A percentile compares a stretch with the other conserved stretches of the same genome.
Conservation (phyloP, 2,329 filamentous ascomycete genomes). For the Amesomyces nigricolor region DNA sequence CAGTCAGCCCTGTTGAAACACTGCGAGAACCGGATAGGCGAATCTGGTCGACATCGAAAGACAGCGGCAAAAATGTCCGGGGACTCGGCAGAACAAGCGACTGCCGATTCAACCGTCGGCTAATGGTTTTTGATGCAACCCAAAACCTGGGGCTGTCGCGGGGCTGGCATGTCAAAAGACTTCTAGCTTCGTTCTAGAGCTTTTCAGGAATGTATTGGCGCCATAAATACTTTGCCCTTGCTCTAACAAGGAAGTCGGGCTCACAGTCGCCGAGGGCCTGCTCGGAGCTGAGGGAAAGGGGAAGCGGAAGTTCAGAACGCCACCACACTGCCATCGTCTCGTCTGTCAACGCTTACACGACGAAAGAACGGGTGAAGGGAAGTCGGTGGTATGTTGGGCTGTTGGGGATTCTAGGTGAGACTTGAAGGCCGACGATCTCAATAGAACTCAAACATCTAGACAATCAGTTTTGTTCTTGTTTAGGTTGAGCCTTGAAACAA, state of each 20-base stretch:
- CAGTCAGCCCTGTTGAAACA: conserved; percentile 5
- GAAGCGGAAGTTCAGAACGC: background rate
- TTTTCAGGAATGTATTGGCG: background rate
- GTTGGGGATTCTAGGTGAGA: too few relatives aligned
- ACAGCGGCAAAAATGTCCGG: conserved; percentile 11
- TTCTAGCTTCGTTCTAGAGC: background rate
- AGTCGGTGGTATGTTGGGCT: background rate
- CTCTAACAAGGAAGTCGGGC: conserved; percentile 6
- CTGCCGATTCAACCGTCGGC: conserved; percentile 24
- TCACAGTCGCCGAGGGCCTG: background rate
- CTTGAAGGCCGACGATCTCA: too few relatives aligned
- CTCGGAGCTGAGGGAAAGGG: background rate
- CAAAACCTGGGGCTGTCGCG: background rate
- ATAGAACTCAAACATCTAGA: too few relatives aligned
- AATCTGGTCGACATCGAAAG: background rate
- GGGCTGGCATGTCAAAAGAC: background rate
- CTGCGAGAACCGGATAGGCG: background rate
- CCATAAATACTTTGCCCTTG: background rate
- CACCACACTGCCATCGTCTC: background rate
- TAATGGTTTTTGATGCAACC: conserved; percentile 22
- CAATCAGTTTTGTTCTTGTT: too few relatives aligned
- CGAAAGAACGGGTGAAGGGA: background rate
- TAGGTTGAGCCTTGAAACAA: too few relatives aligned
- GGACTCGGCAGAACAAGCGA: conserved; percentile 1
- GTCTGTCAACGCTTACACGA: background rate